Evolutionary conservation across 1,284 basidiomycete genomes (phyloP).

Genomic region (Hymenochaete sp.): DNA sequence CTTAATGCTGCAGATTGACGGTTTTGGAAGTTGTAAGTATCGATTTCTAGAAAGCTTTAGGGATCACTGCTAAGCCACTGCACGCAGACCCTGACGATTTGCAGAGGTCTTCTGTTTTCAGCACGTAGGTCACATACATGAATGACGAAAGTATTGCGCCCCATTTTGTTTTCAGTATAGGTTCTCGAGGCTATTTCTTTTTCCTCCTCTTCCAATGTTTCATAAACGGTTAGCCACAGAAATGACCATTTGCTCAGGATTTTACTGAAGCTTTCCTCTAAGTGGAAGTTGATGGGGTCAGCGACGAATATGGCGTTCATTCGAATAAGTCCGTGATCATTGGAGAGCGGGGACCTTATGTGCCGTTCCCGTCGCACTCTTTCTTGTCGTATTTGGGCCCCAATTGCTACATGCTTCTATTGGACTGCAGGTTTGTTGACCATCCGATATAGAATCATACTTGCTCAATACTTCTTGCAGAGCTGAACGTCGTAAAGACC

Average conservation of each 20-base stretch:
- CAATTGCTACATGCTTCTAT: constrained; percentile 58
- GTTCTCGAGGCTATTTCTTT: constrained; percentile 81
- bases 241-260: neutral
- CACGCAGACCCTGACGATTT: constrained; percentile 71
- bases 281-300: constrained; percentile 69
- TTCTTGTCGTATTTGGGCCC: constrained; percentile 70
- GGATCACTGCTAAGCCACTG: neutral
- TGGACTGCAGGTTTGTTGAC: constrained; percentile 70
- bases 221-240: constrained; percentile 52
- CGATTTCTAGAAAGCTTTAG: neutral
- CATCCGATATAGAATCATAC: too few relatives aligned
- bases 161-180: constrained; percentile 44
- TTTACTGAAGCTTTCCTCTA: neutral
- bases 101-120: constrained; percentile 72
- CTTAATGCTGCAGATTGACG: constrained; percentile 64
- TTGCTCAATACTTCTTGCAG: constrained; percentile 10
- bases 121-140: constrained; percentile 36
- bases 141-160: neutral
- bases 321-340: constrained; percentile 66
- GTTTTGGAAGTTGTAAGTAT: constrained; percentile 78
- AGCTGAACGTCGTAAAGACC: constrained; percentile 77
- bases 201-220: constrained; percentile 91
- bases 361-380: constrained; percentile 76
- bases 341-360: constrained; percentile 67
- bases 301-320: constrained; percentile 50